A percentile compares a stretch with the other conserved stretches of the same genome.
These are phyloP conservation scores for Podila epigama DNA, from an alignment of 192 early-diverging fungal genomes.

Conservation along the genomic window DNA sequence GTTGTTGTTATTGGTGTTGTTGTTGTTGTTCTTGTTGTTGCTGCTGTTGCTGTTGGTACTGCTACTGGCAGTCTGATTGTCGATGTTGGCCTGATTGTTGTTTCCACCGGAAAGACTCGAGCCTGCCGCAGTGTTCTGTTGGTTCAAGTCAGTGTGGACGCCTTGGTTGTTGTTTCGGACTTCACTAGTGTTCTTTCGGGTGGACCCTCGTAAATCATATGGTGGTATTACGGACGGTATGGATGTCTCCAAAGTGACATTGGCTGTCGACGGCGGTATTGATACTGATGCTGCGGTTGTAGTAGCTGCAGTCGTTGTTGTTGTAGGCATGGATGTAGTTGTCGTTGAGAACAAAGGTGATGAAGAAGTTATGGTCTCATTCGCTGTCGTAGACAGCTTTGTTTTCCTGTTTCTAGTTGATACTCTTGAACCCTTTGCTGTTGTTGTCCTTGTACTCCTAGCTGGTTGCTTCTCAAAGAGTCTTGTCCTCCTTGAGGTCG, in stretches of 20 bases:
- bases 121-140: not conserved
- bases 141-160: too few relatives aligned
- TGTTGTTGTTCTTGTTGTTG: slow-evolving; percentile 1
- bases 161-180: not conserved
- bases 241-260: too few relatives aligned
- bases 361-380: slow-evolving; percentile 1
- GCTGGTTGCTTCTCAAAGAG: slow-evolving; percentile 3
- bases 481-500: not conserved
- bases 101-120: not conserved
- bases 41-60: not conserved
- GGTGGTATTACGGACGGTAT: too few relatives aligned
- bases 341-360: too few relatives aligned
- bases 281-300: too few relatives aligned
- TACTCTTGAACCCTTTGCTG: too few relatives aligned
- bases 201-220: not conserved
- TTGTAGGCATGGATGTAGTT: too few relatives aligned
- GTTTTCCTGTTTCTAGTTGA: too few relatives aligned
- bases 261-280: not conserved
- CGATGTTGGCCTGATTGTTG: not conserved
- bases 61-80: too few relatives aligned
- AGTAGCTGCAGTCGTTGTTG: slow-evolving; percentile 17
- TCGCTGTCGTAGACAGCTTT: not conserved
- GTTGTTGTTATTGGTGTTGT: not conserved
- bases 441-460: slow-evolving; percentile 13
- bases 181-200: not conserved